Evolutionary conservation across 1,284 basidiomycete genomes (phyloP).

Genomic region (Sporisorium graminicola): DNA sequence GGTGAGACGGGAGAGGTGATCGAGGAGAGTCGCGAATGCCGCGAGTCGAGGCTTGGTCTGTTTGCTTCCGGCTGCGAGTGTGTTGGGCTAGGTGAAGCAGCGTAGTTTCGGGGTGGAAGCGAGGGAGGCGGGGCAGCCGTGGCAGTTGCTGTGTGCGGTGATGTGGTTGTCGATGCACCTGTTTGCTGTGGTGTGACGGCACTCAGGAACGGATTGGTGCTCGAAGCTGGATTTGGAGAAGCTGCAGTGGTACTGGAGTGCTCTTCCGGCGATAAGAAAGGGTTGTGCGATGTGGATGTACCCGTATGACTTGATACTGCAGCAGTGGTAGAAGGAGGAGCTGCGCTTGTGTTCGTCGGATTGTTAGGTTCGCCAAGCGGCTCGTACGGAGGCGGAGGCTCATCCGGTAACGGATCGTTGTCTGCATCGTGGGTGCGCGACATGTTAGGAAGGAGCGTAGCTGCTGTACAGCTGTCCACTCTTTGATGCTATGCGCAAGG

Average conservation of each 20-base stretch:
- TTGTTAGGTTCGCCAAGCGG: neutral
- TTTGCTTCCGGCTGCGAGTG: slow-evolving; percentile 11
- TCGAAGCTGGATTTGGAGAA: slow-evolving; percentile 1
- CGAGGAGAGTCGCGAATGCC: slow-evolving; percentile 35
- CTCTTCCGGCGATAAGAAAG: slow-evolving; percentile 30
- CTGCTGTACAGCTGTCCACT: neutral
- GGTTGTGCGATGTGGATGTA: slow-evolving; percentile 37
- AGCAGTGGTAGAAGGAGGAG: neutral
- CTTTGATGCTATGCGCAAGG: neutral
- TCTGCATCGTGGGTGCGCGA: slow-evolving; percentile 29
- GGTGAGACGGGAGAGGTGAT: slow-evolving; percentile 7
- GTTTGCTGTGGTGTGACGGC: slow-evolving; percentile 16
- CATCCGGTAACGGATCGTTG: slow-evolving; percentile 33
- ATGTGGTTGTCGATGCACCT: neutral
- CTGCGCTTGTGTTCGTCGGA: neutral
- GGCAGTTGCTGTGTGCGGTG: neutral
- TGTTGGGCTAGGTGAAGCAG: slow-evolving; percentile 12
- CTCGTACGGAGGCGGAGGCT: slow-evolving; percentile 51
- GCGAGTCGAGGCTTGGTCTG: slow-evolving; percentile 35
- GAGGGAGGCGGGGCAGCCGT: slow-evolving; percentile 4
- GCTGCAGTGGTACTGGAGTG: neutral
- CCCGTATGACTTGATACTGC: no score
- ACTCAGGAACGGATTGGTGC: slow-evolving; percentile 34
- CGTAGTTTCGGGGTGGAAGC: slow-evolving; percentile 26
- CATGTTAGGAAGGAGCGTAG: slow-evolving; percentile 5